Conservation (phyloP, 2,329 filamentous ascomycete genomes). For the Penicillium sp. region DNA sequence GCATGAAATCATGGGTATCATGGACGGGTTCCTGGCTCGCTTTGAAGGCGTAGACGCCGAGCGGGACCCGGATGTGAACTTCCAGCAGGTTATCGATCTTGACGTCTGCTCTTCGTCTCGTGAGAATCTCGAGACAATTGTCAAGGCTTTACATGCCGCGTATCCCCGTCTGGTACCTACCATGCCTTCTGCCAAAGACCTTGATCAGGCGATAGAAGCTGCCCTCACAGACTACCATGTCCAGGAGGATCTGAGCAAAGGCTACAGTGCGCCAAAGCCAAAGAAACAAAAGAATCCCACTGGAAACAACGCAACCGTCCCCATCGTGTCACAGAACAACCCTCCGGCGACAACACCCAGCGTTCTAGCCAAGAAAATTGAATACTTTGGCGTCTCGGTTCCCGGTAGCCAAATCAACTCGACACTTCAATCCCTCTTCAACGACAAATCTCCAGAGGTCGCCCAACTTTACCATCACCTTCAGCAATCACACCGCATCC, state of each 20-base stretch:
- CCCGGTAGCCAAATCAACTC: slow-evolving; percentile 47
- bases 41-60: slow-evolving; percentile 72
- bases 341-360: slow-evolving; percentile 24
- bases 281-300: slow-evolving; percentile 32
- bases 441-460: slow-evolving; percentile 46
- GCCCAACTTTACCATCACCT: slow-evolving; percentile 71
- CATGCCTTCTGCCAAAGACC: slow-evolving; percentile 64
- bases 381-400: slow-evolving; percentile 60
- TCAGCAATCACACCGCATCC: slow-evolving; percentile 66
- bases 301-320: slow-evolving; percentile 21
- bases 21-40: slow-evolving; percentile 85
- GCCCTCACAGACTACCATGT: slow-evolving; percentile 74
- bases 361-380: slow-evolving; percentile 49
- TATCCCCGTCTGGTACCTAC: slow-evolving; percentile 67
- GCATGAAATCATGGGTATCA: slow-evolving; percentile 75
- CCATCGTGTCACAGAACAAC: background rate
- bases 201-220: slow-evolving; percentile 71
- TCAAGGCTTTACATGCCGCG: slow-evolving; percentile 63
- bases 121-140: slow-evolving; percentile 74
- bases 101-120: slow-evolving; percentile 72
- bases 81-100: slow-evolving; percentile 79
- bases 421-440: slow-evolving; percentile 66
- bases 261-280: slow-evolving; percentile 29
- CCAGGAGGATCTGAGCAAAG: slow-evolving; percentile 62
- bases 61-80: slow-evolving; percentile 67